Conservation (phyloP, 2,329 filamentous ascomycete genomes). For the Westerdykella aurantiaca region DNA sequence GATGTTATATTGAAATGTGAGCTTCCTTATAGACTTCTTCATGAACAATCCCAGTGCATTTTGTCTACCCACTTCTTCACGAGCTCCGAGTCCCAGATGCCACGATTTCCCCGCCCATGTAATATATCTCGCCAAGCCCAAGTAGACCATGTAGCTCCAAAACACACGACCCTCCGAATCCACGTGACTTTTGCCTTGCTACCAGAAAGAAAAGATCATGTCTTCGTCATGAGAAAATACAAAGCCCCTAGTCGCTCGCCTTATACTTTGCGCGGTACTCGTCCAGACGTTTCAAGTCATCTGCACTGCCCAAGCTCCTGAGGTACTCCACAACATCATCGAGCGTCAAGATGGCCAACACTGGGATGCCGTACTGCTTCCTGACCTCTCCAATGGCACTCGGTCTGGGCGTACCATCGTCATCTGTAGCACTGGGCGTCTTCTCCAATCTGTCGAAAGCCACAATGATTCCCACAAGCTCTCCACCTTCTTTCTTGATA, state of each 20-base stretch:
- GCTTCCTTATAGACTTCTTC: no score
- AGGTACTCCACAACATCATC: slow-evolving; percentile 62
- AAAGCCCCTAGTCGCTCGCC: slow-evolving; percentile 29
- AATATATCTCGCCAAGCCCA: no score
- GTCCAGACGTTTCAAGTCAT: slow-evolving; percentile 41
- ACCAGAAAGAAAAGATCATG: not conserved
- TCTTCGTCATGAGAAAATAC: not conserved
- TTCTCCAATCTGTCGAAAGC: slow-evolving; percentile 85
- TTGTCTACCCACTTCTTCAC: no score
- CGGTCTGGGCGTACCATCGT: slow-evolving; percentile 62
- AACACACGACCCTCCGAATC: no score
- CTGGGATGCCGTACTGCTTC: slow-evolving; percentile 76
- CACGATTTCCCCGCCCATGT: no score
- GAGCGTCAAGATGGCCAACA: slow-evolving; percentile 75
- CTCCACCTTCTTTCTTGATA: slow-evolving; percentile 78
- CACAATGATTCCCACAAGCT: slow-evolving; percentile 80
- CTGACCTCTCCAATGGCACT: slow-evolving; percentile 84
- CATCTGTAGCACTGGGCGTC: slow-evolving; percentile 54
- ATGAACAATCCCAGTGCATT: no score
- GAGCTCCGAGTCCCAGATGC: no score
- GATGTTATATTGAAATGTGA: no score
- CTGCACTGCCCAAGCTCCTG: slow-evolving; percentile 40
- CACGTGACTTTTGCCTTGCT: no score
- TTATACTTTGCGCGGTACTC: slow-evolving; percentile 39
- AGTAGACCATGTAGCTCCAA: no score